Base-by-base conservation (phyloP, 495 filamentous ascomycete genomes). In the Daldinia caldariorum region DNA sequence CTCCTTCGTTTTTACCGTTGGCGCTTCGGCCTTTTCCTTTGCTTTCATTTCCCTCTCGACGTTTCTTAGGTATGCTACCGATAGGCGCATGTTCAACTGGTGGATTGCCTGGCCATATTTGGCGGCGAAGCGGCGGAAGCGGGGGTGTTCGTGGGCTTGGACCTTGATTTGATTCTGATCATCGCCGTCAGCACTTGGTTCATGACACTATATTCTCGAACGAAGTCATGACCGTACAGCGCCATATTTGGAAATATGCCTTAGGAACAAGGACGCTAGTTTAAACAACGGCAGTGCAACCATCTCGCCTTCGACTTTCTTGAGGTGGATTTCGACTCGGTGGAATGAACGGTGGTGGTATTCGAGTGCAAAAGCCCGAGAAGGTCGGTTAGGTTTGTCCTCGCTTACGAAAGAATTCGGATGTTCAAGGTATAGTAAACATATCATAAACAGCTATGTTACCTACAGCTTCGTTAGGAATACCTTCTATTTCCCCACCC, bases 131-230 rank as follows among this genome's bases (percentile, higher is more conserved):
- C 79, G 78, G 16, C 96, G 92, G 81, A 98, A 99, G 16, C 89
- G 84, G 51, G 94, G 92, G 82, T 98, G 96, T 75, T 99, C 96
- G 71, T 91, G 92, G 14, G 95, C 96, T 84, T 97, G 94, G 26
- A 84, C 85, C 80, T 97, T 98, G 81, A 99, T 97, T 77, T 87
- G 89, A 77, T 93, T 97, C 95, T 99, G 78, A 43, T 57, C 13
- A n/a, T 54, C 43, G 41, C 53, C 47, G 59, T 74, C 35, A 76
- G 63, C 43, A 49, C 3, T 65, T 57, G 32, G 57, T 50, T 34
- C 29, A 22, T 32, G 31, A 45, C 32, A 18, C 32, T 34, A 41
- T 38, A 32, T 12, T 29, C 32, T 12, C 26, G 29, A 39, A 12
- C 32, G 57, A 37, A 22, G 51, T 57, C 8, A 12, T 54, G 37